Evolutionary conservation across 352 stramenopile species (phyloP), one percentile per base, ranked within the genome.

Genomic region (Plasmopara halstedii): DNA sequence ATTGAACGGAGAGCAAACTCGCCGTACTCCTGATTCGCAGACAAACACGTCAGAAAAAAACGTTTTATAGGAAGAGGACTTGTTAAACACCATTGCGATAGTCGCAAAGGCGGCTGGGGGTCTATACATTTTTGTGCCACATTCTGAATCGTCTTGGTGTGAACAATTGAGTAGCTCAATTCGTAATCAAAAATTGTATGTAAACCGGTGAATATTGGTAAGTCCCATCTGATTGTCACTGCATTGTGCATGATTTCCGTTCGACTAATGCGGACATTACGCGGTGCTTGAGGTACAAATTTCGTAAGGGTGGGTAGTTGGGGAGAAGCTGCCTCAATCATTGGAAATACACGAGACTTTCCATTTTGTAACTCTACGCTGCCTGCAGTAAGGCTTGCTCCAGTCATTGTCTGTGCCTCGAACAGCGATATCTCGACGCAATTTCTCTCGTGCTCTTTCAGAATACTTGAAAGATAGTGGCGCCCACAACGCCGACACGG

Each of bases 121-220:
- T 80, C 54, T n/a, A 66, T 50, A 4, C 54, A 17, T 3, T 49
- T 42, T 41, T 50, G 42, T 10, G 11, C 25, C 11, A 11, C 25
- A 4, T 29, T 29, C 3, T 46, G 32, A 17, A 47, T 62, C 19
- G 43, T 32, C 21, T 59, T 64, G 0, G 50, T 31, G 18, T 54
- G 25, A 4, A 46, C 48, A 19, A 66, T 41, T 0, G 72, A 73
- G 34, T 67, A 80, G 0, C n/a, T 58, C 3, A 89, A 33, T 40
- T 85, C 73, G 42, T 82, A 87, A 44, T 89, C 77, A 27, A 82
- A 58, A 53, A 89, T 80, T 7, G 54, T 56, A 18, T 64, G 64
- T 2, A 74, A 84, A 2, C 73, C 74, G 1, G 74, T 89, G 50
- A 89, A n/a, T n/a, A n/a, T n/a, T n/a, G n/a, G n/a, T n/a, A n/a